These are phyloP conservation scores for Trypethelium eluteriae DNA, from an alignment of 495 filamentous ascomycete genomes.

Conservation along the genomic window DNA sequence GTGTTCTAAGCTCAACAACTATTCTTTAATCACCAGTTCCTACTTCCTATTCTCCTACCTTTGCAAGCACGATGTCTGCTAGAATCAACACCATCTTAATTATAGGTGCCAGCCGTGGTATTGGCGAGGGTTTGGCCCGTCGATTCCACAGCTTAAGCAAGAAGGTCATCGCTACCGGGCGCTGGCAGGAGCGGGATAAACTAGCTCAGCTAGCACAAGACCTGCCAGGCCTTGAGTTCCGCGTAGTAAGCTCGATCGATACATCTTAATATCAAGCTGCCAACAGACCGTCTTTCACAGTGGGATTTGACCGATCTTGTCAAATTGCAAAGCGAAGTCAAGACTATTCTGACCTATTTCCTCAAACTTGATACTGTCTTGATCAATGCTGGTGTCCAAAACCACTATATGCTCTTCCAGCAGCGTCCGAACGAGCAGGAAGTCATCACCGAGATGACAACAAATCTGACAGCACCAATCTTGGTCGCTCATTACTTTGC, in stretches of 20 bases:
- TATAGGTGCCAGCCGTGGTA: constrained; percentile 21
- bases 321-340: constrained; percentile 24
- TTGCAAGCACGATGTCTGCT: constrained; percentile 11
- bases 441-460: constrained; percentile 26
- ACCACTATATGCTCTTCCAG: constrained; percentile 5
- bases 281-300: not conserved
- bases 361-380: constrained; percentile 36
- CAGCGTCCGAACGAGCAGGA: constrained; percentile 24
- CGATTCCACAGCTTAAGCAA: constrained; percentile 21
- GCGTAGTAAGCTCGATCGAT: not conserved
- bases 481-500: constrained; percentile 31
- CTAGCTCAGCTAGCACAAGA: constrained; percentile 28
- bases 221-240: constrained; percentile 30
- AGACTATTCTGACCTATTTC: constrained; percentile 26
- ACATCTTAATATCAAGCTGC: not conserved
- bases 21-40: not conserved
- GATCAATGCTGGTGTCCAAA: constrained; percentile 33
- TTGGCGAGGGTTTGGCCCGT: constrained; percentile 22
- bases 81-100: constrained; percentile 18
- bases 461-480: constrained; percentile 34
- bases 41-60: not conserved
- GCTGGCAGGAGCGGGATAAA: constrained; percentile 17
- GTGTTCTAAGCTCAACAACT: not conserved
- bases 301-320: constrained; percentile 29
- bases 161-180: constrained; percentile 24